Conservation (phyloP, 1,139 yeast genomes). For the Meyerozyma elateridarum region DNA sequence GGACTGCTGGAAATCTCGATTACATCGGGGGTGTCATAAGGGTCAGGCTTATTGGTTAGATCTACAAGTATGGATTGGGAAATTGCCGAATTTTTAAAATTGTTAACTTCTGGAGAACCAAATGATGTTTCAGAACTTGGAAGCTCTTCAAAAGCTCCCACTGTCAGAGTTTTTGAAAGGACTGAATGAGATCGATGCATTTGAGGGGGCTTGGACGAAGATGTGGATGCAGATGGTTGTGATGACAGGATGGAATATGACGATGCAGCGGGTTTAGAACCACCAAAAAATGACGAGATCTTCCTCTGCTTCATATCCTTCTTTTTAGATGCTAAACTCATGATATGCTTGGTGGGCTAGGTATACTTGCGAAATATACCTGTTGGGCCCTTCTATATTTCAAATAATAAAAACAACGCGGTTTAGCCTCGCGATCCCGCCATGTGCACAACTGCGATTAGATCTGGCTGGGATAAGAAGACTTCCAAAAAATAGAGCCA, state of each 20-base stretch:
- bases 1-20: slow-evolving; percentile 1
- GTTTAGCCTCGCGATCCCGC: background rate
- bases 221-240: background rate
- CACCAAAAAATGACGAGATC: slow-evolving; percentile 4
- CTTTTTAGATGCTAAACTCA: background rate
- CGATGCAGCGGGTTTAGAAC: background rate
- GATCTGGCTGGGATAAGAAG: too few relatives aligned
- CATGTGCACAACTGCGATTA: too few relatives aligned
- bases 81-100: slow-evolving; percentile 22
- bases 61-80: slow-evolving; percentile 9
- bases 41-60: background rate
- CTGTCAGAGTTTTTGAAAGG: slow-evolving; percentile 5
- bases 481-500: too few relatives aligned
- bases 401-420: slow-evolving; percentile 5
- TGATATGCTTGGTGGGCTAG: background rate
- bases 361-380: background rate
- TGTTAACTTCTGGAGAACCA: slow-evolving; percentile 27
- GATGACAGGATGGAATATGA: background rate
- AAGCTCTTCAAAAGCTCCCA: slow-evolving; percentile 13
- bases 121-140: slow-evolving; percentile 25
- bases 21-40: background rate
- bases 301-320: slow-evolving; percentile 3
- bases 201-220: slow-evolving; percentile 1
- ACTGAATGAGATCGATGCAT: background rate
- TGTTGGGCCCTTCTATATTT: background rate